A percentile compares a stretch with the other conserved stretches of the same genome.
Evolutionary conservation across 805 yeast genomes (phyloP).

Genomic region (Candida koratica): DNA sequence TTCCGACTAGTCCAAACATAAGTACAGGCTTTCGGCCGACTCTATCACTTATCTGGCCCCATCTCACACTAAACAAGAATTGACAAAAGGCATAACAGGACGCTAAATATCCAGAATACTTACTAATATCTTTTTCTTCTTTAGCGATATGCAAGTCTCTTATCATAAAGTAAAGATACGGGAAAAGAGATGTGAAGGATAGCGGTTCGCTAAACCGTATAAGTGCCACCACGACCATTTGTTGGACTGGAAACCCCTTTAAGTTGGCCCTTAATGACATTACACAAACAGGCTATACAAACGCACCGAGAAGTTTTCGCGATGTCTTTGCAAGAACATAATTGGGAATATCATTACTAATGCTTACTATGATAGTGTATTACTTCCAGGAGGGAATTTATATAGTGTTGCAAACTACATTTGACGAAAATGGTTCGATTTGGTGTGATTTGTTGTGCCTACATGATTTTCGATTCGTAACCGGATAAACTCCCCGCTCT

Average conservation of each 20-base stretch:
- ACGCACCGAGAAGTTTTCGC: background rate
- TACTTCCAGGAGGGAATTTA: no score
- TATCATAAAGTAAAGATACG: constrained; percentile 63
- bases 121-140: constrained; percentile 48
- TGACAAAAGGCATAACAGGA: constrained; percentile 59
- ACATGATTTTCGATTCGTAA: no score
- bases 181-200: constrained; percentile 59
- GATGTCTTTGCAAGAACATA: background rate
- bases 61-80: constrained; percentile 51
- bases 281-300: no score
- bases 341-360: no score
- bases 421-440: no score
- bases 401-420: no score
- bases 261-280: constrained; percentile 41
- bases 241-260: constrained; percentile 52
- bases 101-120: constrained; percentile 58
- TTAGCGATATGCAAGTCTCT: constrained; percentile 49
- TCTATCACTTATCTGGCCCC: constrained; percentile 54
- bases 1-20: constrained; percentile 49
- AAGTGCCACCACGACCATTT: constrained; percentile 34
- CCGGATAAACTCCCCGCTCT: no score
- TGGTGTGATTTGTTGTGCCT: no score
- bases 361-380: no score
- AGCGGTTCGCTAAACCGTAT: constrained; percentile 59
- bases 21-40: constrained; percentile 55